A percentile compares a stretch with the other conserved stretches of the same genome.
phyloP scores from a whole-genome alignment of 306 rosid genomes.

The Hippophae tibetana region DNA sequence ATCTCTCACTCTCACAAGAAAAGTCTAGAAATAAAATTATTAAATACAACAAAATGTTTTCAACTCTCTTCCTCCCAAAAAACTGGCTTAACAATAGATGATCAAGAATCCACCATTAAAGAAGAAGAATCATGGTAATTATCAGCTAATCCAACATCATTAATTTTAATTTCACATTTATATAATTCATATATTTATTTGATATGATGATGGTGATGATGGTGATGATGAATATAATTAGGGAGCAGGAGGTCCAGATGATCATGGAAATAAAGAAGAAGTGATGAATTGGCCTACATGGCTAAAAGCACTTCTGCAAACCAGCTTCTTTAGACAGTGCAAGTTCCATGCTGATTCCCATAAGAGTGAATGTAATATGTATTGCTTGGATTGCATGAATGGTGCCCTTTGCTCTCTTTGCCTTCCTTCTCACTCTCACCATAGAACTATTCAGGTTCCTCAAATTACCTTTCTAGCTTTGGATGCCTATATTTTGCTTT shows the following conservation, averaged over 20 bases:
- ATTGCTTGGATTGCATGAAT: slow-evolving; percentile 82
- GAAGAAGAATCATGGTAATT: slow-evolving; percentile 78
- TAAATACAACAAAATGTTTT: too few species aligned
- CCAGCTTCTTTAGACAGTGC: slow-evolving; percentile 81
- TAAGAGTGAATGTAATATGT: slow-evolving; percentile 95
- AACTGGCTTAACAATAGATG: background rate
- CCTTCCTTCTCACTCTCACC: slow-evolving; percentile 58
- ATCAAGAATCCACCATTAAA: slow-evolving; percentile 52
- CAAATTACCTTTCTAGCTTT: too few species aligned
- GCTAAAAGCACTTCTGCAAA: slow-evolving; percentile 70
- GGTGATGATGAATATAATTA: slow-evolving; percentile 11
- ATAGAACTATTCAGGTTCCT: slow-evolving; percentile 71
- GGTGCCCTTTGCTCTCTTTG: slow-evolving; percentile 88
- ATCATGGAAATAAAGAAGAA: slow-evolving; percentile 33
- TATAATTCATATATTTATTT: too few species aligned
- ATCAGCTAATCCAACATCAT: too few species aligned
- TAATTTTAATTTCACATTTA: too few species aligned
- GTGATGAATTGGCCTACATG: slow-evolving; percentile 72
- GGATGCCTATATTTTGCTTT: too few species aligned
- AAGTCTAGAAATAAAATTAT: too few species aligned
- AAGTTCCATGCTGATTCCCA: slow-evolving; percentile 72
- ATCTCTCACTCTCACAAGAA: slow-evolving; percentile 7
- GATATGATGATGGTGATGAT: too few species aligned
- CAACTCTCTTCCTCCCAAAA: slow-evolving; percentile 1
- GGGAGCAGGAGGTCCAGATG: slow-evolving; percentile 95